Evolutionary conservation across 2,329 filamentous ascomycete species (phyloP).

Genomic region (Pseudogymnoascus sp.): DNA sequence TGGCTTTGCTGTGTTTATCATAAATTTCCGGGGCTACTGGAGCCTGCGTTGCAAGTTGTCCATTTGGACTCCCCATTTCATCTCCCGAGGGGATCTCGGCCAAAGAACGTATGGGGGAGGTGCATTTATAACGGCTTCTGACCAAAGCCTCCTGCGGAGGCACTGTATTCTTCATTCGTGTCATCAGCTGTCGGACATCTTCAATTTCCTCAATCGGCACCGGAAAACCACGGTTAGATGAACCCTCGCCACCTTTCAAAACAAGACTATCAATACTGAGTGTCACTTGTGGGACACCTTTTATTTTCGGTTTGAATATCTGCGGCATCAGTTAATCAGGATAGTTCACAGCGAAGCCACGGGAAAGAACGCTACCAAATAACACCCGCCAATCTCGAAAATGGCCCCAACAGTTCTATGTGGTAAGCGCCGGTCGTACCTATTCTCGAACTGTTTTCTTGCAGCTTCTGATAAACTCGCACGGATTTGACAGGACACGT

Average conservation of each 20-base stretch:
- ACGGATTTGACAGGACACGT: neutral
- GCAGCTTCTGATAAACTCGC: conserved; percentile 1
- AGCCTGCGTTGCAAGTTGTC: neutral
- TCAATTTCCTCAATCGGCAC: neutral
- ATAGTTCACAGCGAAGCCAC: neutral
- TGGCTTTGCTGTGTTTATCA: neutral
- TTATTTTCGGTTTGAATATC: neutral
- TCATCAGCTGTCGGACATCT: neutral
- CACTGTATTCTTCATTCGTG: neutral
- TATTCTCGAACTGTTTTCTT: neutral
- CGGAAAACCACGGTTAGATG: conserved; percentile 1
- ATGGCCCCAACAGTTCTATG: neutral
- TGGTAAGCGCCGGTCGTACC: neutral
- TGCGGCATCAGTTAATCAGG: neutral
- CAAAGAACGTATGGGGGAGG: neutral
- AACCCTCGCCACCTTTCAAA: conserved; percentile 4
- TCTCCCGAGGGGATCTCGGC: neutral
- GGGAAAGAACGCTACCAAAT: neutral
- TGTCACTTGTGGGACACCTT: conserved; percentile 1
- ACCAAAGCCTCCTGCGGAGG: neutral
- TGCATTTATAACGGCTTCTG: neutral
- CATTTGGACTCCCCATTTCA: neutral
- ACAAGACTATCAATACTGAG: neutral
- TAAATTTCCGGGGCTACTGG: neutral
- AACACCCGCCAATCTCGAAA: neutral